Percentiles rank a stretch among this genome's conserved stretches.
These are phyloP conservation scores for Barnettozyma vustinii DNA, from an alignment of 805 yeast genomes.

Conservation along the genomic window DNA sequence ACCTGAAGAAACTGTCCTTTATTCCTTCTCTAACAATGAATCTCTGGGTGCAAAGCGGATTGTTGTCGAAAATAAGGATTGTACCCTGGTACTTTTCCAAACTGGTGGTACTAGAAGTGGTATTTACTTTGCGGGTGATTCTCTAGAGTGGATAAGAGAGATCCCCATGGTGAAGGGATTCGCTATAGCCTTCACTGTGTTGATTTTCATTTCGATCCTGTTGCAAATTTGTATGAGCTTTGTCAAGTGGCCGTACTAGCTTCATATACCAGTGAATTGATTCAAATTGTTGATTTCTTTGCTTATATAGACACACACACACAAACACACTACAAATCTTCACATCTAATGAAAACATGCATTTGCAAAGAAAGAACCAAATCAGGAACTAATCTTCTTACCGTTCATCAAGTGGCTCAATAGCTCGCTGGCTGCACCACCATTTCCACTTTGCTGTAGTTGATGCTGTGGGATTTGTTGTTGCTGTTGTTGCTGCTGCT, in stretches of 20 bases:
- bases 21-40: background rate
- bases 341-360: background rate
- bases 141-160: background rate
- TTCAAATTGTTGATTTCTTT: too few species aligned
- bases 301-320: too few species aligned
- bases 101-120: background rate
- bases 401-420: conserved; percentile 83
- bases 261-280: too few species aligned
- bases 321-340: background rate
- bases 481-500: conserved; percentile 15
- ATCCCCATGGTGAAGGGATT: background rate
- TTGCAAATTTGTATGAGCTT: background rate
- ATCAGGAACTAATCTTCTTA: conserved; percentile 39
- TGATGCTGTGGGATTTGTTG: conserved; percentile 13
- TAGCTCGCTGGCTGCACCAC: conserved; percentile 68
- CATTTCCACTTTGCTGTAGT: conserved; percentile 12
- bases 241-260: background rate
- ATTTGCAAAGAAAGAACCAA: background rate
- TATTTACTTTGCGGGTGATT: background rate
- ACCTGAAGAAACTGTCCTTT: background rate
- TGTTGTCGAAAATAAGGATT: background rate
- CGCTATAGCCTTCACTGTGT: background rate
- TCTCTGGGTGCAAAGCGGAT: background rate
- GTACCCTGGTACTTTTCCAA: background rate
- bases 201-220: background rate